phyloP scores from a whole-genome alignment of 305 asterid genomes.

The Andrographis paniculata region DNA sequence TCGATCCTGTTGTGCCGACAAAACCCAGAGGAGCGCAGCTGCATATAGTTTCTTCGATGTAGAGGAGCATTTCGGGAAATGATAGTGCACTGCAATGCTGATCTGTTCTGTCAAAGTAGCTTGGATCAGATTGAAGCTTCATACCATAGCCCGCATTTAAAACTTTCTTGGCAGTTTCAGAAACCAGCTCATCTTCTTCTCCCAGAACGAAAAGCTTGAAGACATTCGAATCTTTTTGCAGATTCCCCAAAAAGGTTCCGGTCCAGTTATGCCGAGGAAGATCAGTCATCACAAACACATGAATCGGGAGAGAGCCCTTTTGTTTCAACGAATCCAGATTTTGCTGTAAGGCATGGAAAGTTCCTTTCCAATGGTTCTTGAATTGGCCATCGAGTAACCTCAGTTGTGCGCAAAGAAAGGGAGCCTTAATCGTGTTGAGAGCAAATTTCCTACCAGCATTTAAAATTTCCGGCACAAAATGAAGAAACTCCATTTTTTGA shows the following conservation, averaged over 20 bases:
- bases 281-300: slow-evolving; percentile 84
- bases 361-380: slow-evolving; percentile 68
- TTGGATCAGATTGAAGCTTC: slow-evolving; percentile 28
- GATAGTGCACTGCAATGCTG: slow-evolving; percentile 32
- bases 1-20: slow-evolving; percentile 85
- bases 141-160: slow-evolving; percentile 23
- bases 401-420: slow-evolving; percentile 83
- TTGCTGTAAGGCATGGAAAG: slow-evolving; percentile 52
- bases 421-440: slow-evolving; percentile 43
- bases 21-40: slow-evolving; percentile 91
- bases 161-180: slow-evolving; percentile 46
- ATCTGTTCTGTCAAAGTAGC: slow-evolving; percentile 18
- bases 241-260: slow-evolving; percentile 62
- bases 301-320: slow-evolving; percentile 52
- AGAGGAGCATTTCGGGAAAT: slow-evolving; percentile 51
- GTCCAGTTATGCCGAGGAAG: slow-evolving; percentile 70
- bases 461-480: slow-evolving; percentile 58
- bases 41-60: slow-evolving; percentile 64
- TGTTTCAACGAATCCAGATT: slow-evolving; percentile 47
- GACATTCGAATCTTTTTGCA: slow-evolving; percentile 41
- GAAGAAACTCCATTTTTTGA: slow-evolving; percentile 58
- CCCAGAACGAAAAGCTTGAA: slow-evolving; percentile 45
- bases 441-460: slow-evolving; percentile 68
- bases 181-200: slow-evolving; percentile 49
- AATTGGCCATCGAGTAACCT: slow-evolving; percentile 91